Conservation (phyloP, 768 basidiomycete species). For the Lentinula raphanica region DNA sequence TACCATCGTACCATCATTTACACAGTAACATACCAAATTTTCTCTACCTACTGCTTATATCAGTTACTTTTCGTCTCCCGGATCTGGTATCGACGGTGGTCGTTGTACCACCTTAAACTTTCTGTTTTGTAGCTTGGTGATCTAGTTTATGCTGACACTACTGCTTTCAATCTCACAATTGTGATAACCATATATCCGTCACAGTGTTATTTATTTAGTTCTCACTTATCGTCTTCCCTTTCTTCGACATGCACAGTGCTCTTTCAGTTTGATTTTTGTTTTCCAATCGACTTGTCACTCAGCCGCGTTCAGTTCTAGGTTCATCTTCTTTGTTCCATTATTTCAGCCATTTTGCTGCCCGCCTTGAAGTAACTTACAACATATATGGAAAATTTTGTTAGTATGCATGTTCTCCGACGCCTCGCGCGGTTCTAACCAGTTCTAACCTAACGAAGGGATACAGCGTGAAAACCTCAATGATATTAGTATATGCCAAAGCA, state of each 20-base stretch:
- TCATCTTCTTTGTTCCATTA: too few species aligned
- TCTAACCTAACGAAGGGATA: too few species aligned
- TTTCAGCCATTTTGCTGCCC: too few species aligned
- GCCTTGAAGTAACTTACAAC: too few species aligned
- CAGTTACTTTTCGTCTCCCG: neutral
- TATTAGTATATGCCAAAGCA: neutral
- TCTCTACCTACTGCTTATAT: neutral
- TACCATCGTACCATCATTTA: neutral
- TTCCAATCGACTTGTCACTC: neutral
- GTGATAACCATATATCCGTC: constrained; percentile 3
- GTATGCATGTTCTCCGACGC: too few species aligned
- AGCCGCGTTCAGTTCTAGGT: neutral
- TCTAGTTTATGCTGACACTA: neutral
- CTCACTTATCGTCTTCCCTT: neutral
- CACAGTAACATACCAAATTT: neutral
- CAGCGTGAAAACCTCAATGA: neutral
- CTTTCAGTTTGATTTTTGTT: neutral
- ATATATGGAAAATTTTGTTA: too few species aligned
- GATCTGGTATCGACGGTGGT: constrained; percentile 1
- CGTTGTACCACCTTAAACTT: neutral
- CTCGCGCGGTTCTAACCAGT: too few species aligned
- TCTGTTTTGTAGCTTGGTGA: neutral
- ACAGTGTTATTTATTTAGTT: neutral
- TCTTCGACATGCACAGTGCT: neutral
- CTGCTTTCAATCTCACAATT: neutral